phyloP scores from a whole-genome alignment of 1,139 yeast genomes.

The Yamadazyma conglobata region DNA sequence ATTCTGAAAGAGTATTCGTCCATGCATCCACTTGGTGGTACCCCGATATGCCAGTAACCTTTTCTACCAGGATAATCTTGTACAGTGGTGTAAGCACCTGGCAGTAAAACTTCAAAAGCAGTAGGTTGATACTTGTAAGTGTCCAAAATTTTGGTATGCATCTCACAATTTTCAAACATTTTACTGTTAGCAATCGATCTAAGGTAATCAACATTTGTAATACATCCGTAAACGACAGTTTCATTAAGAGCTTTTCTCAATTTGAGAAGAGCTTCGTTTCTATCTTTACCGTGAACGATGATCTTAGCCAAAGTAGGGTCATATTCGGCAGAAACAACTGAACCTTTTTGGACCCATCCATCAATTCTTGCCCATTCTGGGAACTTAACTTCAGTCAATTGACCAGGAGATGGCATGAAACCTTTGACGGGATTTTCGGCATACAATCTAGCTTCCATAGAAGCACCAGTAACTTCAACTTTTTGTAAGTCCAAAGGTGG shows the following conservation, averaged over 20 bases:
- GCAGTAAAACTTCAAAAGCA: constrained; percentile 78
- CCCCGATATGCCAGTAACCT: constrained; percentile 87
- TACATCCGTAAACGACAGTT: constrained; percentile 84
- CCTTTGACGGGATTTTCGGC: constrained; percentile 97
- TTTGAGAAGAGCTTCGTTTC: constrained; percentile 76
- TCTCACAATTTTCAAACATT: constrained; percentile 79
- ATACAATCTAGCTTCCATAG: constrained; percentile 94
- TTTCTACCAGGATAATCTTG: constrained; percentile 95
- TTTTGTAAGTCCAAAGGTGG: constrained; percentile 61
- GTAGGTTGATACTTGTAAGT: constrained; percentile 74
- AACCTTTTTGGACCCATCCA: constrained; percentile 90
- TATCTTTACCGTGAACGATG: constrained; percentile 87
- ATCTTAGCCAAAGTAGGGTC: constrained; percentile 97
- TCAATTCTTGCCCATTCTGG: constrained; percentile 92
- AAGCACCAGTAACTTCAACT: constrained; percentile 70
- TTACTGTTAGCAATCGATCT: constrained; percentile 78
- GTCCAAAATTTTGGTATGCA: constrained; percentile 85
- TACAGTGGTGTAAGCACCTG: constrained; percentile 93
- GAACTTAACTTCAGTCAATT: constrained; percentile 76
- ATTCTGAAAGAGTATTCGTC: constrained; percentile 85
- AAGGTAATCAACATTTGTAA: constrained; percentile 85
- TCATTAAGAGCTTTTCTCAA: constrained; percentile 79
- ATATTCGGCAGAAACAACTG: constrained; percentile 86
- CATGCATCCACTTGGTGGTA: constrained; percentile 99
- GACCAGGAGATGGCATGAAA: constrained; percentile 95